Conservation (phyloP, 2,329 filamentous ascomycete species). For the Chalaropsis thielavioides region DNA sequence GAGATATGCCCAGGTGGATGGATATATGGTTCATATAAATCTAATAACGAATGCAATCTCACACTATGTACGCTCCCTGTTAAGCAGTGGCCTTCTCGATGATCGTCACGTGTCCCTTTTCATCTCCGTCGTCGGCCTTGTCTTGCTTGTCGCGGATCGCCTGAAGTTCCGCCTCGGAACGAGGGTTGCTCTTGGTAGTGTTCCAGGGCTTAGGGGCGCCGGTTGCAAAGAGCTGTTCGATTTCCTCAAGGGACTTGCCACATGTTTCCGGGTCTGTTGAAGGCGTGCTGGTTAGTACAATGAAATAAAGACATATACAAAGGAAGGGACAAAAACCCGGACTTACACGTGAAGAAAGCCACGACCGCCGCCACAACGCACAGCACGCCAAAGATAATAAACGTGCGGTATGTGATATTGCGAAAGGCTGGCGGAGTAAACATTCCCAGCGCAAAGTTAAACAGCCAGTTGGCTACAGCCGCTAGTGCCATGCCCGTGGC, state of each 20-base stretch:
- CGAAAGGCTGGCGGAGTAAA: slow-evolving; percentile 28
- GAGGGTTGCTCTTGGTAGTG: slow-evolving; percentile 24
- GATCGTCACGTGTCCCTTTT: slow-evolving; percentile 8
- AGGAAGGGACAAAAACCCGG: background rate
- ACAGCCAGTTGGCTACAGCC: slow-evolving; percentile 34
- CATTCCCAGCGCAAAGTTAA: slow-evolving; percentile 29
- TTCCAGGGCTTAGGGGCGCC: slow-evolving; percentile 28
- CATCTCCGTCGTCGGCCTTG: slow-evolving; percentile 18
- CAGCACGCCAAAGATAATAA: slow-evolving; percentile 30
- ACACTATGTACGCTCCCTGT: background rate
- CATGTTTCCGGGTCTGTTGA: slow-evolving; percentile 27
- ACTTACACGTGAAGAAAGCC: slow-evolving; percentile 26
- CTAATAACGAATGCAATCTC: background rate
- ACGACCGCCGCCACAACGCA: slow-evolving; percentile 31
- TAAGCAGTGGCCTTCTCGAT: background rate
- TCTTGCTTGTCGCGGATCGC: slow-evolving; percentile 19
- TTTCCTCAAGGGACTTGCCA: slow-evolving; percentile 30
- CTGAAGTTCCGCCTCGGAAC: slow-evolving; percentile 23
- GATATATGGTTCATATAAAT: background rate
- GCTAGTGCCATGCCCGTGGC: slow-evolving; percentile 45
- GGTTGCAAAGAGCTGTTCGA: slow-evolving; percentile 26
- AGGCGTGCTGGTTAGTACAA: background rate
- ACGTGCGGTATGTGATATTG: slow-evolving; percentile 25
- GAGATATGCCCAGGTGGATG: background rate
- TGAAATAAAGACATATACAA: background rate